Conservation (phyloP, 176 grass and related monocot genomes). For the Elymus sibiricus region DNA sequence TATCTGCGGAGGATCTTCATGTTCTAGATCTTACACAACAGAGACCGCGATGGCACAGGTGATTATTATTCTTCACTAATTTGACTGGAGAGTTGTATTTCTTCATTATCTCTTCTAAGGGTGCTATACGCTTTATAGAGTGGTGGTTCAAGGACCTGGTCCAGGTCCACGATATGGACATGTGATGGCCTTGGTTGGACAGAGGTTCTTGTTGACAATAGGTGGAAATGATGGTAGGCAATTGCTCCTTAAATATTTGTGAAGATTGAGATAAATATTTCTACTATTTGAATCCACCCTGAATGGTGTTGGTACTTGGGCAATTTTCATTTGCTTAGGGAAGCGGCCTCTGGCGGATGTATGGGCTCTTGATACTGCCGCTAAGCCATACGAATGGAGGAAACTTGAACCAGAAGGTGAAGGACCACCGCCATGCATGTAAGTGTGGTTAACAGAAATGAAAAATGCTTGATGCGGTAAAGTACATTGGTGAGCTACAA, state of each 20-base stretch:
- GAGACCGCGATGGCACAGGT: constrained; percentile 98
- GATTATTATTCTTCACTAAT: constrained; percentile 23
- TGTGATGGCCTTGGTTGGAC: constrained; percentile 99
- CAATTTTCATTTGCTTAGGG: constrained; percentile 48
- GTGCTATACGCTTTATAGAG: constrained; percentile 47
- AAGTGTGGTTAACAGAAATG: constrained; percentile 35
- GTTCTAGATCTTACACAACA: constrained; percentile 98
- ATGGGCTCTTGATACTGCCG: constrained; percentile 98
- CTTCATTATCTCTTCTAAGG: constrained; percentile 33
- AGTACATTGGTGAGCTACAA: not conserved
- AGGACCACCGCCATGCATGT: constrained; percentile 99
- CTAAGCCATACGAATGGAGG: constrained; percentile 99
- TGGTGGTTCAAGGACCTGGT: constrained; percentile 99
- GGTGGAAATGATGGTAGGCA: constrained; percentile 97
- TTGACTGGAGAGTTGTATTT: constrained; percentile 10
- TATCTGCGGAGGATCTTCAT: constrained; percentile 99
- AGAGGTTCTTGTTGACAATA: constrained; percentile 97
- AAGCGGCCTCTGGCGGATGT: constrained; percentile 96
- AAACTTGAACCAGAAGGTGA: constrained; percentile 99
- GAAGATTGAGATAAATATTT: constrained; percentile 1
- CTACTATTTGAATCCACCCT: not conserved
- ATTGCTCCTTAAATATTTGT: constrained; percentile 26
- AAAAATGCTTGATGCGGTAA: not conserved
- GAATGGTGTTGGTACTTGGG: constrained; percentile 6
- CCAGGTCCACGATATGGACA: constrained; percentile 97